A percentile compares a stretch with the other conserved stretches of the same genome.
These are phyloP conservation scores for Monilinia fructicola DNA, from an alignment of 2,329 filamentous ascomycete species.

Conservation along the genomic window DNA sequence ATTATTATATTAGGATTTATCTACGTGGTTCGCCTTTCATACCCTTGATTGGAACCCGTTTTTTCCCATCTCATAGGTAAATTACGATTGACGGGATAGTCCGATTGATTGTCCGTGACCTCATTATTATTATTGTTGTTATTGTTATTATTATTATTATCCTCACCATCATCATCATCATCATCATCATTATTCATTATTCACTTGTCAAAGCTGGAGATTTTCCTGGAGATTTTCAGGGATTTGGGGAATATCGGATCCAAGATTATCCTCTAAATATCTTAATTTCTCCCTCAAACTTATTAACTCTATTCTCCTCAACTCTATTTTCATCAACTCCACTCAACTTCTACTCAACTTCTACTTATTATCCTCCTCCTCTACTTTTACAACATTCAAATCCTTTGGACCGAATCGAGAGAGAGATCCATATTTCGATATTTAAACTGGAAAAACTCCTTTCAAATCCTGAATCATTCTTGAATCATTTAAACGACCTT, in stretches of 20 bases:
- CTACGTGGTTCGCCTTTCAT: constrained; percentile 15
- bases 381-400: not conserved
- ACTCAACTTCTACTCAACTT: too few species aligned
- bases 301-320: too few species aligned
- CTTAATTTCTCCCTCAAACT: not conserved
- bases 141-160: too few species aligned
- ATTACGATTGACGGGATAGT: constrained; percentile 7
- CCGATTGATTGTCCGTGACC: constrained; percentile 18
- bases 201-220: constrained; percentile 1
- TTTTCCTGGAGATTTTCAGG: constrained; percentile 7
- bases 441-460: not conserved
- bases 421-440: not conserved
- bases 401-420: not conserved
- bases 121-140: constrained; percentile 1
- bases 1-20: not conserved
- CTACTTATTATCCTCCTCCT: not conserved
- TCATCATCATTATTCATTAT: too few species aligned
- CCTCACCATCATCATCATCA: too few species aligned
- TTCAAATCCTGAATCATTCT: not conserved
- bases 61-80: constrained; percentile 1
- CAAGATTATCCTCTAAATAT: constrained; percentile 13
- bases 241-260: constrained; percentile 9
- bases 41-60: constrained; percentile 17
- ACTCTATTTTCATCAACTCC: too few species aligned
- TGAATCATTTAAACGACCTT: constrained; percentile 11